Percentiles rank a stretch among this genome's conserved stretches.
These are phyloP conservation scores for Botrytis sinoallii DNA, from an alignment of 2,329 filamentous ascomycete species.

Conservation along the genomic window DNA sequence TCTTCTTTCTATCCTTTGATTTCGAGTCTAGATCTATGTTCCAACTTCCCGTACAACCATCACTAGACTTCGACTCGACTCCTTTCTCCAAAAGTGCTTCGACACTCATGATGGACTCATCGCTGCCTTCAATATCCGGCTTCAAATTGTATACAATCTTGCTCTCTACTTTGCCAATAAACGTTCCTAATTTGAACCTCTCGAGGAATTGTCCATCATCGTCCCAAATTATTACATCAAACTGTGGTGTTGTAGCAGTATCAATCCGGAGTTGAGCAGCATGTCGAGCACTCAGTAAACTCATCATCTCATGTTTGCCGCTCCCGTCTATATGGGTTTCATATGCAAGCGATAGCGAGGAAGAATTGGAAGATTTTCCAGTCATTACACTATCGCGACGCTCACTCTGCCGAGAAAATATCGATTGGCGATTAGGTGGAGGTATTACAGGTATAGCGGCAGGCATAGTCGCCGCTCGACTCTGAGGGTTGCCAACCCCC, in stretches of 20 bases:
- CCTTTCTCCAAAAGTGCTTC: constrained; percentile 46
- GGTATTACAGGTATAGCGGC: constrained; percentile 13
- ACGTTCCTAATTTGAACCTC: constrained; percentile 56
- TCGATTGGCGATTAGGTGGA: constrained; percentile 22
- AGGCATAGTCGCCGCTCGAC: constrained; percentile 26
- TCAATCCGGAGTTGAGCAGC: constrained; percentile 65
- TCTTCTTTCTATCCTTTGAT: constrained; percentile 26
- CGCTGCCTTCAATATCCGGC: constrained; percentile 50
- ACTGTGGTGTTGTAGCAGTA: constrained; percentile 52
- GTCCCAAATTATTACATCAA: constrained; percentile 54
- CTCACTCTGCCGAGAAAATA: constrained; percentile 14
- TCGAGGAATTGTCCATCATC: constrained; percentile 49
- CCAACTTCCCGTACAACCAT: constrained; percentile 32
- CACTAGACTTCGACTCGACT: constrained; percentile 27
- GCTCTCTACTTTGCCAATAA: constrained; percentile 58
- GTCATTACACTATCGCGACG: constrained; percentile 10
- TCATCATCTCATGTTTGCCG: background rate
- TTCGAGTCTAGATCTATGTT: constrained; percentile 20
- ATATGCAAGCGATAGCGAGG: constrained; percentile 8
- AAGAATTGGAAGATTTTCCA: constrained; percentile 6
- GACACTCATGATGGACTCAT: constrained; percentile 54
- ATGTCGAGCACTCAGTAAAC: constrained; percentile 50
- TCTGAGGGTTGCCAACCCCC: constrained; percentile 28
- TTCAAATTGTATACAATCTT: constrained; percentile 58
- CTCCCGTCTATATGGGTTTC: constrained; percentile 16